These are phyloP conservation scores for Plasmodium gallinaceum DNA, from an alignment of 169 alveolate species.

Conservation along the genomic window DNA sequence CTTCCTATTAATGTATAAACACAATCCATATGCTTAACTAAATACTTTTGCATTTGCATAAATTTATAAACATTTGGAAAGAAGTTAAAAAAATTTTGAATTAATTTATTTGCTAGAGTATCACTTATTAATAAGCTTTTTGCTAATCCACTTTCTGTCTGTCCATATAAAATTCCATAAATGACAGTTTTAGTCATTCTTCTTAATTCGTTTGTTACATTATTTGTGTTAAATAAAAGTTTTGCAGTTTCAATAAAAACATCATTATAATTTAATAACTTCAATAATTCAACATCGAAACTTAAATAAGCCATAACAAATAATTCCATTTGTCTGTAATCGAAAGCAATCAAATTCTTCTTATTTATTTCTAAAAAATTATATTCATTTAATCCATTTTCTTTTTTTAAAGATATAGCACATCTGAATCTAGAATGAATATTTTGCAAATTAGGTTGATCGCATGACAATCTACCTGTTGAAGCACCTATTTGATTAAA, in stretches of 20 bases:
- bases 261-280: conserved; percentile 58
- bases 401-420: conserved; percentile 40
- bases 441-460: conserved; percentile 82
- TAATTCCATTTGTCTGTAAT: conserved; percentile 83
- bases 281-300: conserved; percentile 71
- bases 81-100: conserved; percentile 74
- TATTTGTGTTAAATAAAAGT: conserved; percentile 68
- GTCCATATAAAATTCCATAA: conserved; percentile 84
- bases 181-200: conserved; percentile 82
- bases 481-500: conserved; percentile 83
- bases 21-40: conserved; percentile 64
- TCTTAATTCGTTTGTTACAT: conserved; percentile 80
- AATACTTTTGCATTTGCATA: conserved; percentile 76
- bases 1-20: conserved; percentile 82
- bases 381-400: not conserved
- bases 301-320: conserved; percentile 82
- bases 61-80: conserved; percentile 77
- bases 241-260: conserved; percentile 79
- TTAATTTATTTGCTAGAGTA: conserved; percentile 72
- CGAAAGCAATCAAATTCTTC: conserved; percentile 76
- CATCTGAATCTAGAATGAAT: conserved; percentile 77
- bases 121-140: conserved; percentile 77
- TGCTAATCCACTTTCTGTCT: conserved; percentile 81
- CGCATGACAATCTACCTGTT: conserved; percentile 84
- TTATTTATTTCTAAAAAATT: not conserved